Percentiles rank a stretch among this genome's conserved stretches.
These are phyloP conservation scores for Aureobasidium uvarum DNA, from an alignment of 2,329 filamentous ascomycete species.

Conservation along the genomic window DNA sequence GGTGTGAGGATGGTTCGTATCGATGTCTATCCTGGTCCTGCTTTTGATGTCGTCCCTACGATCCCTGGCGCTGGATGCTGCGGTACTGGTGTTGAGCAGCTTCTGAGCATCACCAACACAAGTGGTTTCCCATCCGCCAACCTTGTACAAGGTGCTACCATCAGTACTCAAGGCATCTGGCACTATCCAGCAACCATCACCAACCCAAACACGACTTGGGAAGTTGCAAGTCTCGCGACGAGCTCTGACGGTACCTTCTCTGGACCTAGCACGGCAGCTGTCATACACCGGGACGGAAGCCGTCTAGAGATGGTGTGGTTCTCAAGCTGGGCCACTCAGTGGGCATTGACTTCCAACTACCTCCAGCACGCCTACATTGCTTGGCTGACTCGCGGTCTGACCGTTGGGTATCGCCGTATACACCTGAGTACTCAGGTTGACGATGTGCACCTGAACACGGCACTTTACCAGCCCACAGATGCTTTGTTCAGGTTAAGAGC, in stretches of 20 bases:
- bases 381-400: conserved; percentile 60
- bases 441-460: conserved; percentile 58
- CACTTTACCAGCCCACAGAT: conserved; percentile 46
- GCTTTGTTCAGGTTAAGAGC: conserved; percentile 52
- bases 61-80: conserved; percentile 50
- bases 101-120: conserved; percentile 55
- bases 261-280: conserved; percentile 51
- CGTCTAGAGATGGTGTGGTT: conserved; percentile 64
- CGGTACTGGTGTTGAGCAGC: conserved; percentile 50
- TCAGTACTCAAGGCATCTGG: conserved; percentile 54
- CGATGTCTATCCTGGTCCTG: conserved; percentile 55
- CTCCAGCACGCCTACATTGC: conserved; percentile 63
- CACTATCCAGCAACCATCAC: conserved; percentile 59
- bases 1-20: conserved; percentile 61
- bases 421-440: conserved; percentile 60
- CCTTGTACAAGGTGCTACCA: conserved; percentile 47
- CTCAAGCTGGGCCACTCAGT: conserved; percentile 53
- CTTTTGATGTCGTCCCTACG: conserved; percentile 43
- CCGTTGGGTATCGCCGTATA: conserved; percentile 54
- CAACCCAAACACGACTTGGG: conserved; percentile 53
- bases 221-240: conserved; percentile 55
- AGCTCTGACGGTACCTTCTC: conserved; percentile 41
- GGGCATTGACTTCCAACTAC: conserved; percentile 56
- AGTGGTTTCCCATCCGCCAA: conserved; percentile 56
- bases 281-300: conserved; percentile 58